Evolutionary conservation across 2,329 filamentous ascomycete species (phyloP).

Genomic region (Aspergillus luchuensis): DNA sequence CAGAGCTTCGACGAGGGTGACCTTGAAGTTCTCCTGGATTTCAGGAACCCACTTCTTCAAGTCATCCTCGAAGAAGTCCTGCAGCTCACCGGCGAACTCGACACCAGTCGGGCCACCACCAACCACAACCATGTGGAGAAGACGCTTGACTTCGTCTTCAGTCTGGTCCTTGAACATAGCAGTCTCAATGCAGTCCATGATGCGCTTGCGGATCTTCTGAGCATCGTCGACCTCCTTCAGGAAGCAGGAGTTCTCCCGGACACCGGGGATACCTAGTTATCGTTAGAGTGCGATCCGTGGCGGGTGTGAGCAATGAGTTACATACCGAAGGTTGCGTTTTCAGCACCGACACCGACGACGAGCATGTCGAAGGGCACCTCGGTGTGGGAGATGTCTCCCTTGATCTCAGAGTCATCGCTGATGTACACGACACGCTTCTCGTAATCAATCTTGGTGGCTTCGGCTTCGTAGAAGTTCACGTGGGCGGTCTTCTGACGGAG

Average conservation of each 20-base stretch:
- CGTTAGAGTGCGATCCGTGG: constrained; percentile 12
- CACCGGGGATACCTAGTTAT: constrained; percentile 74
- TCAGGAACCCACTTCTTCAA: constrained; percentile 98
- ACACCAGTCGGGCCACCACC: constrained; percentile 95
- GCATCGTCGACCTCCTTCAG: constrained; percentile 97
- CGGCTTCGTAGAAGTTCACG: constrained; percentile 97
- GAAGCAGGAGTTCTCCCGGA: constrained; percentile 94
- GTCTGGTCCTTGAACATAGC: constrained; percentile 97
- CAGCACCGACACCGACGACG: constrained; percentile 92
- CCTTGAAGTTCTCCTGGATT: constrained; percentile 91
- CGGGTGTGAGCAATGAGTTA: constrained; percentile 8
- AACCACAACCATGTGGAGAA: constrained; percentile 96
- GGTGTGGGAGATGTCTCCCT: constrained; percentile 76
- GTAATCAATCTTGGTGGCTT: constrained; percentile 92
- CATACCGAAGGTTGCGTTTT: constrained; percentile 94
- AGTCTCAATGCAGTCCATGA: constrained; percentile 99
- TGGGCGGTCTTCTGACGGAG: constrained; percentile 89
- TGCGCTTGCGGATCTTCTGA: constrained; percentile 93
- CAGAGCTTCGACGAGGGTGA: constrained; percentile 94
- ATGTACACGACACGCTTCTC: constrained; percentile 86
- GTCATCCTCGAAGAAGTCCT: constrained; percentile 98
- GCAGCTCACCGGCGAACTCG: constrained; percentile 96
- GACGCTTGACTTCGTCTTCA: constrained; percentile 82
- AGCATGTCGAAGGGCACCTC: constrained; percentile 98
- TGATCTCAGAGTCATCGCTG: constrained; percentile 89